phyloP scores from a whole-genome alignment of 768 basidiomycete genomes.

The Lactarius tabidus region DNA sequence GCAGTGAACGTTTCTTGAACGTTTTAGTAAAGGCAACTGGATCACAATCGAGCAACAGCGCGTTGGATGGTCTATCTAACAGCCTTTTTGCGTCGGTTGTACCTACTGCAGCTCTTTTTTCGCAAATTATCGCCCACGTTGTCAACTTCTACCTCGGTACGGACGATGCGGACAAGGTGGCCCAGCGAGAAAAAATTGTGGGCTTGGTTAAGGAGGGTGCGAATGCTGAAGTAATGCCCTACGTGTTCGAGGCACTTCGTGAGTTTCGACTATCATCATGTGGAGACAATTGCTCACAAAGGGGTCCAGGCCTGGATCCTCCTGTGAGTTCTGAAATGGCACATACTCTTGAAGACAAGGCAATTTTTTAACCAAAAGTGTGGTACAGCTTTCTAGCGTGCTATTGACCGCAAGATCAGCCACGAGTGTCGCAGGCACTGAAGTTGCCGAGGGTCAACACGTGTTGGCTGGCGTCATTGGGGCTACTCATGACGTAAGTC shows the following conservation, averaged over 20 bases:
- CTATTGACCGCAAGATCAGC: slow-evolving; percentile 7
- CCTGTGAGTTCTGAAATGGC: slow-evolving; percentile 14
- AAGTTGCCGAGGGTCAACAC: slow-evolving; percentile 21
- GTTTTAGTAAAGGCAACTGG: slow-evolving; percentile 23
- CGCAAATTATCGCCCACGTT: slow-evolving; percentile 50
- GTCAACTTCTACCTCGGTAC: slow-evolving; percentile 55
- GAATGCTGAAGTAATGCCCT: slow-evolving; percentile 13
- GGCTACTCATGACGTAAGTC: slow-evolving; percentile 25
- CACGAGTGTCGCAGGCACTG: slow-evolving; percentile 15
- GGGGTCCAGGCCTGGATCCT: slow-evolving; percentile 21
- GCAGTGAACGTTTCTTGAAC: slow-evolving; percentile 22
- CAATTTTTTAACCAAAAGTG: background rate
- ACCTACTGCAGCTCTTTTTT: slow-evolving; percentile 53
- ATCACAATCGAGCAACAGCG: slow-evolving; percentile 24
- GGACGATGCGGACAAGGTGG: background rate
- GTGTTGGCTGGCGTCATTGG: slow-evolving; percentile 25
- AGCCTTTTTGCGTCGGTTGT: slow-evolving; percentile 51
- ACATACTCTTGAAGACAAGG: background rate
- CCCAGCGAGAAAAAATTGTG: slow-evolving; percentile 3
- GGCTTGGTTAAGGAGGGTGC: background rate
- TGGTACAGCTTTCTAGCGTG: slow-evolving; percentile 20
- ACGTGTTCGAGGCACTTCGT: slow-evolving; percentile 26
- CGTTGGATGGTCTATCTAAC: slow-evolving; percentile 40
- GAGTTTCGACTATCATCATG: background rate
- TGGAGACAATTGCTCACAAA: slow-evolving; percentile 3